phyloP scores from a whole-genome alignment of 148 eudicot genomes.

The Rhododendron vialii region DNA sequence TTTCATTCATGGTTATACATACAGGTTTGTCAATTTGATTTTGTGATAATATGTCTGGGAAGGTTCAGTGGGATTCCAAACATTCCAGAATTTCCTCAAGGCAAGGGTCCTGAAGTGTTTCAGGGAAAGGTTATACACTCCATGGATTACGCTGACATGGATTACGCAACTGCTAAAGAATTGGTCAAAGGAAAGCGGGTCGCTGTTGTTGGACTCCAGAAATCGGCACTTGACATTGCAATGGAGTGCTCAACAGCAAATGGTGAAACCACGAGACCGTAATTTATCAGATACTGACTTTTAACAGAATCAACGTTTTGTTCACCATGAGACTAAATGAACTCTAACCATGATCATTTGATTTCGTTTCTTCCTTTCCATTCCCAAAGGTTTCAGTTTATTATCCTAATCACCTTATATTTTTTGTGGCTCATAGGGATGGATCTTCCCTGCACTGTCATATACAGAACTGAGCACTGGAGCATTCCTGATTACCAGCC shows the following conservation, averaged over 20 bases:
- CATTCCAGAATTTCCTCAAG: constrained; percentile 37
- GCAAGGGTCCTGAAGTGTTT: constrained; percentile 52
- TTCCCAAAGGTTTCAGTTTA: neutral
- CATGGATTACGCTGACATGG: constrained; percentile 52
- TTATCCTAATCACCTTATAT: neutral
- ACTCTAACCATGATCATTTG: neutral
- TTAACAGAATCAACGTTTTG: neutral
- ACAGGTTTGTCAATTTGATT: constrained; percentile 43
- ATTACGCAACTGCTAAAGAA: constrained; percentile 25
- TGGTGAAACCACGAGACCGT: constrained; percentile 10
- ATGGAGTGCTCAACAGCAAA: constrained; percentile 51
- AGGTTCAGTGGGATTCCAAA: constrained; percentile 50
- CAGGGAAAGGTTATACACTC: constrained; percentile 63
- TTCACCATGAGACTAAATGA: neutral
- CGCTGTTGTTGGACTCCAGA: constrained; percentile 55
- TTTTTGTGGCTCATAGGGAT: constrained; percentile 25
- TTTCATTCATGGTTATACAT: neutral
- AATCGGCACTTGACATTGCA: constrained; percentile 65
- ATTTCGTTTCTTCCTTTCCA: neutral
- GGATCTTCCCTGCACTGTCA: constrained; percentile 50
- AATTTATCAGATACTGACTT: neutral
- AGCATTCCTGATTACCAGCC: constrained; percentile 42
- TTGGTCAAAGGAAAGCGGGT: constrained; percentile 47
- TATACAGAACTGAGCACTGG: constrained; percentile 61
- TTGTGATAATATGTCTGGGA: constrained; percentile 58